Evolutionary conservation across 208 protist species (phyloP).

Genomic region (Plasmodiophora brassicae): DNA sequence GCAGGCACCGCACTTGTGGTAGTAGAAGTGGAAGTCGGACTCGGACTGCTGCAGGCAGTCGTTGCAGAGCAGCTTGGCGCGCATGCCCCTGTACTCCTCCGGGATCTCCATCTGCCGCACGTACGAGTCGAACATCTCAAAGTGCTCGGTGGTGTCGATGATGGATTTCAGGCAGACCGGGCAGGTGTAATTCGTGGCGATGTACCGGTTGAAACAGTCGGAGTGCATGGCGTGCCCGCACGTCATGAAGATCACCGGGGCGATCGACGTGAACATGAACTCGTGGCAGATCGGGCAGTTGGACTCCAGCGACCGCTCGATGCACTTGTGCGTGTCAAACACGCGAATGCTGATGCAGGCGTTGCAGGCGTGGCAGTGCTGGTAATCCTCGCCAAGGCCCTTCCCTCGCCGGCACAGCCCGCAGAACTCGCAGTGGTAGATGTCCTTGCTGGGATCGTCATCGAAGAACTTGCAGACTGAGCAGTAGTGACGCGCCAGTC

Average conservation of each 20-base stretch:
- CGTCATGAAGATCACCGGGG: neutral
- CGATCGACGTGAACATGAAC: slow-evolving; percentile 54
- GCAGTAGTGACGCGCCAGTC: slow-evolving; percentile 49
- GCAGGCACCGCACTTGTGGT: slow-evolving; percentile 50
- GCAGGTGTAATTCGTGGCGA: neutral
- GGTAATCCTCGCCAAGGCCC: slow-evolving; percentile 47
- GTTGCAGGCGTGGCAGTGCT: slow-evolving; percentile 52
- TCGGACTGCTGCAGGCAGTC: slow-evolving; percentile 47
- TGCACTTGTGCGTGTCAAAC: slow-evolving; percentile 45
- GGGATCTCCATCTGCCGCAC: neutral
- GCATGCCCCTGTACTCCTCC: neutral
- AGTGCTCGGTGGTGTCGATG: neutral
- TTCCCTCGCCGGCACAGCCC: slow-evolving; percentile 48
- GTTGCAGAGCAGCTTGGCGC: slow-evolving; percentile 46
- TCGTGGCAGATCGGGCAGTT: slow-evolving; percentile 55
- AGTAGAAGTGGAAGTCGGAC: slow-evolving; percentile 47
- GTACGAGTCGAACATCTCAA: neutral
- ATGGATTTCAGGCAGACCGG: slow-evolving; percentile 24
- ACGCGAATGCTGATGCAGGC: slow-evolving; percentile 45
- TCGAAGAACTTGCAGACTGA: slow-evolving; percentile 53
- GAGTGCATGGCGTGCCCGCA: slow-evolving; percentile 41
- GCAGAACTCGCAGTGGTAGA: slow-evolving; percentile 52
- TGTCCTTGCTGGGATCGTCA: slow-evolving; percentile 48
- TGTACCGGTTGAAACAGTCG: slow-evolving; percentile 30
- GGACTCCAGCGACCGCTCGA: slow-evolving; percentile 50